Evolutionary conservation across 1,284 basidiomycete genomes (phyloP).

Genomic region (Chalciporus sp.): DNA sequence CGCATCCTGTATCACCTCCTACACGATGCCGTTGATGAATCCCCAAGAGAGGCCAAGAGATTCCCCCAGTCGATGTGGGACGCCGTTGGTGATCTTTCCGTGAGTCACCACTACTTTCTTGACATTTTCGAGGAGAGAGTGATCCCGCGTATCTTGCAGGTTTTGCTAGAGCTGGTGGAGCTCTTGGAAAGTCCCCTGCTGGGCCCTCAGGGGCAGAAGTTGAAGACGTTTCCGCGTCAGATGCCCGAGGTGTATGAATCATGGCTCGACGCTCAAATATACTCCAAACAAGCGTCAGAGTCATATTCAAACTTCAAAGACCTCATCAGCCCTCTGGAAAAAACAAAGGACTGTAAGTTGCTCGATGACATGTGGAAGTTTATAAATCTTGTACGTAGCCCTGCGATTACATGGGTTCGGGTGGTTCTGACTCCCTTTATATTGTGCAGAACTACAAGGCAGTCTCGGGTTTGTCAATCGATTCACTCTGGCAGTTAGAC

Average conservation of each 20-base stretch:
- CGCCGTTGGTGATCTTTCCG: slow-evolving; percentile 75
- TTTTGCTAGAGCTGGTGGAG: slow-evolving; percentile 62
- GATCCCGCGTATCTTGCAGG: slow-evolving; percentile 38
- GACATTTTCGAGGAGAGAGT: background rate
- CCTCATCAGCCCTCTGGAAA: slow-evolving; percentile 59
- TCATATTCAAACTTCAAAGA: slow-evolving; percentile 53
- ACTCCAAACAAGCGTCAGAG: slow-evolving; percentile 57
- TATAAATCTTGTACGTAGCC: slow-evolving; percentile 52
- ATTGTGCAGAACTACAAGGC: slow-evolving; percentile 57
- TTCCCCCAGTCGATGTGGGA: slow-evolving; percentile 79
- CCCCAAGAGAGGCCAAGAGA: slow-evolving; percentile 66
- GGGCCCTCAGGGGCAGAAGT: slow-evolving; percentile 50
- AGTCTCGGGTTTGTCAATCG: slow-evolving; percentile 53
- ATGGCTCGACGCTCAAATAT: slow-evolving; percentile 68
- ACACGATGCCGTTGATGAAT: slow-evolving; percentile 67
- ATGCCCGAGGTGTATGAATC: slow-evolving; percentile 59
- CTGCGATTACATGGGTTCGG: background rate
- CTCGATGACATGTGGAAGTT: slow-evolving; percentile 66
- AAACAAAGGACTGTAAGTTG: slow-evolving; percentile 48
- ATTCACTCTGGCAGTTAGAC: slow-evolving; percentile 65
- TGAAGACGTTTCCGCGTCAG: slow-evolving; percentile 48
- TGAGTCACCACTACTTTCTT: slow-evolving; percentile 47
- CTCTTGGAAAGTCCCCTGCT: slow-evolving; percentile 61
- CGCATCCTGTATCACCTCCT: slow-evolving; percentile 64
- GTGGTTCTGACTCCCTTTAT: background rate